Evolutionary conservation across 176 grass and related monocot species (phyloP), one percentile per base, ranked within the genome.

Genomic region (Cenchrus purpureus): DNA sequence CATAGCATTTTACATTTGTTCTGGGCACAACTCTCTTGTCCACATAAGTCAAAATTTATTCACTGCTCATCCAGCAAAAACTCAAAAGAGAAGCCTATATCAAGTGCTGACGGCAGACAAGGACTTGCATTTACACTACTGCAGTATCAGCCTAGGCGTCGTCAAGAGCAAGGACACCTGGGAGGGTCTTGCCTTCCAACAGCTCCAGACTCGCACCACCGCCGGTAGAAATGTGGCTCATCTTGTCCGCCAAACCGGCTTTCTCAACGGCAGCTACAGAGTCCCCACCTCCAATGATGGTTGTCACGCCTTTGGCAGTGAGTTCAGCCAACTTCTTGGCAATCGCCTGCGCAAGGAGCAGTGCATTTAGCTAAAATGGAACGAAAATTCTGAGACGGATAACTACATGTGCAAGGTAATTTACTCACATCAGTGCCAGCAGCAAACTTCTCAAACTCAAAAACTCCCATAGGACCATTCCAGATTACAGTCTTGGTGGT

Each of bases 391-490:
- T 62, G 49, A 29, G 5, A 1, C 8, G 45, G 8, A 46, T 10
- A 73, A 17, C 28, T 73, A 37, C 46, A 50, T 15, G n/a, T 12
- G 32, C 9, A 71, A 71, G 52, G 11, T 42, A 13, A 40, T 40
- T n/a, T 32, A 78, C 83, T 89, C 81, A 97, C 94, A 55, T 97
- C 91, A 49, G 91, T 97, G 68, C 94, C 94, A 68, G 70, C 78
- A 7, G 91, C 94, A n/a, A 97, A 97, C 75, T 97, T 93, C 51
- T 97, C 94, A 51, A 97, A 97, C 79, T 97, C 94, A 4, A 97
- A 97, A 40, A 97, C 94, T 73, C 94, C 94, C 94, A 97, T 97
- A 28, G 94, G 94, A 37, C 94, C 91, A 14, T 97, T 97, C 94
- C 94, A 97, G 70, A 97, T 97, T 19, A 97, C 80, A 42, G 91